phyloP scores from a whole-genome alignment of 768 basidiomycete species.

The Lenzites betulinus region DNA sequence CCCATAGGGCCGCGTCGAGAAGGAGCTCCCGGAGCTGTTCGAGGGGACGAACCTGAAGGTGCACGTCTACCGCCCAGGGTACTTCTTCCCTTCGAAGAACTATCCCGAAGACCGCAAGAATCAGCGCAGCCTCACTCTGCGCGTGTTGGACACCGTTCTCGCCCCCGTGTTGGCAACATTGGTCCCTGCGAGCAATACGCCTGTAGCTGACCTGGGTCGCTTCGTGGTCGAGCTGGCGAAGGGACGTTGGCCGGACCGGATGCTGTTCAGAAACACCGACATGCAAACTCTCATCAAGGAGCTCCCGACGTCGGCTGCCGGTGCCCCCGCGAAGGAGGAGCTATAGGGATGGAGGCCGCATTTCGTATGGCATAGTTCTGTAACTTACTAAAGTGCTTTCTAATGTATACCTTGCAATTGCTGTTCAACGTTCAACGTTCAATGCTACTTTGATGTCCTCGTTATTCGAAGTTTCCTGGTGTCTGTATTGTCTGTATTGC shows the following conservation, averaged over 20 bases:
- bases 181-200: conserved; percentile 24
- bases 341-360: no score
- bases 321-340: no score
- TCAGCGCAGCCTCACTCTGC: conserved; percentile 22
- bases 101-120: conserved; percentile 31
- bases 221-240: conserved; percentile 50
- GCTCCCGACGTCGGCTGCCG: neutral
- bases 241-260: conserved; percentile 49
- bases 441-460: no score
- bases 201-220: conserved; percentile 38
- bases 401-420: no score
- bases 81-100: conserved; percentile 37
- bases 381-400: no score
- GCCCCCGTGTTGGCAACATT: conserved; percentile 22
- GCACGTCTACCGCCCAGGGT: conserved; percentile 36
- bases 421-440: no score
- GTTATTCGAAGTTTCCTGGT: no score
- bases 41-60: conserved; percentile 25
- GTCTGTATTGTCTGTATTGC: no score
- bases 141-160: conserved; percentile 21
- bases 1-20: conserved; percentile 35
- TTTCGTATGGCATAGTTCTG: no score
- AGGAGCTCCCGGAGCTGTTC: conserved; percentile 31
- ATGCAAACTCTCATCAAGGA: conserved; percentile 25
- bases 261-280: conserved; percentile 28